A percentile compares a stretch with the other conserved stretches of the same genome.
Conservation (phyloP, 768 basidiomycete genomes). For the Omphalotus guepiniiformis region DNA sequence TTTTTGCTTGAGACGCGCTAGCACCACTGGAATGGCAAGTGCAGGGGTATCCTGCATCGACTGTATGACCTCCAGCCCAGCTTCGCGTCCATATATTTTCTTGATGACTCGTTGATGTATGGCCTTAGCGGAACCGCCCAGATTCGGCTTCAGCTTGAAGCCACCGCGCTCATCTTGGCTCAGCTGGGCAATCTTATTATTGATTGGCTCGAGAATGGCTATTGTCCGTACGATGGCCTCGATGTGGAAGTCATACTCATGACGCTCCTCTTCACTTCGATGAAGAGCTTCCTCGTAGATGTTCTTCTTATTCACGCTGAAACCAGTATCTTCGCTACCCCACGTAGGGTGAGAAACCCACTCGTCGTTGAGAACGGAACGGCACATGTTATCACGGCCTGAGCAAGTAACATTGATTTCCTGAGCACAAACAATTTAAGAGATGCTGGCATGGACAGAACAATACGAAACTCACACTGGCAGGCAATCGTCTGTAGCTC, state of each 20-base stretch:
- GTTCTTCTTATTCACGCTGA: constrained; percentile 90
- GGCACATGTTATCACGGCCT: constrained; percentile 96
- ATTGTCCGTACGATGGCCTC: constrained; percentile 94
- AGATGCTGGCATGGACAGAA: constrained; percentile 4
- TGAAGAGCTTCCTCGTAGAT: constrained; percentile 95
- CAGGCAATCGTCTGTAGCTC: constrained; percentile 85
- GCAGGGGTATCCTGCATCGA: constrained; percentile 93
- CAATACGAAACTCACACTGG: constrained; percentile 50
- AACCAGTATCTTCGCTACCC: constrained; percentile 91
- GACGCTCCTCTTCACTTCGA: constrained; percentile 94
- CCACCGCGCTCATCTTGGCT: constrained; percentile 68
- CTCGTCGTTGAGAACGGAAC: constrained; percentile 93
- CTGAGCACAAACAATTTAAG: constrained; percentile 36
- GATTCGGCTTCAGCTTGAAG: constrained; percentile 87
- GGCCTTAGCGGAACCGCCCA: constrained; percentile 82
- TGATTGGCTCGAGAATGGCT: constrained; percentile 84
- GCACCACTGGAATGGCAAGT: constrained; percentile 84
- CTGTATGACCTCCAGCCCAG: constrained; percentile 74
- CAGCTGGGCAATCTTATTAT: constrained; percentile 80
- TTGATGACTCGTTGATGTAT: constrained; percentile 93
- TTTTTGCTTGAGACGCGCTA: constrained; percentile 87
- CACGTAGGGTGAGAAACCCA: constrained; percentile 98
- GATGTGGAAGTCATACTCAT: constrained; percentile 98
- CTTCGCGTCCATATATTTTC: constrained; percentile 92
- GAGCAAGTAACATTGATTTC: constrained; percentile 87